Percentiles rank a stretch among this genome's conserved stretches.
These are phyloP conservation scores for Phoenix roebelenii DNA, from an alignment of 176 grass and related monocot genomes.

Conservation along the genomic window DNA sequence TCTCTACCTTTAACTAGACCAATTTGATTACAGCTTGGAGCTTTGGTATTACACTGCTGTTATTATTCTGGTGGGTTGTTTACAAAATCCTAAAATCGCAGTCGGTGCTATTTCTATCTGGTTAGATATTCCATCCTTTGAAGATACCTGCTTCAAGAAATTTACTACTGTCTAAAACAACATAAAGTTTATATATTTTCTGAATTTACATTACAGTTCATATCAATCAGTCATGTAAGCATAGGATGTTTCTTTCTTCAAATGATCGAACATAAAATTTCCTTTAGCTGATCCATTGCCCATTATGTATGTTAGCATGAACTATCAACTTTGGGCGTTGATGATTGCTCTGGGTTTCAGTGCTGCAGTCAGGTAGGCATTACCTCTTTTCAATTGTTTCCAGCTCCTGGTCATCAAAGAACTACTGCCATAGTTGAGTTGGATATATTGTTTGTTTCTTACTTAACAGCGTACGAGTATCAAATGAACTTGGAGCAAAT, in stretches of 20 bases:
- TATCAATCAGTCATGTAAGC: too few species aligned
- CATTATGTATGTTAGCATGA: constrained; percentile 35
- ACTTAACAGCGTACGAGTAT: constrained; percentile 47
- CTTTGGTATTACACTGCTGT: constrained; percentile 63
- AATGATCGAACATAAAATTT: too few species aligned
- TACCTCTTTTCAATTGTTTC: neutral
- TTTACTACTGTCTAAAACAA: too few species aligned
- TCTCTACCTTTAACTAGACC: neutral
- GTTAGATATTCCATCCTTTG: constrained; percentile 12
- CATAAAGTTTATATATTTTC: too few species aligned
- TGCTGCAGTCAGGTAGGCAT: constrained; percentile 48
- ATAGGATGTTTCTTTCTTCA: too few species aligned
- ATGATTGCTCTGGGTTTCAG: constrained; percentile 66
- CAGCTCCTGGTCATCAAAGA: too few species aligned
- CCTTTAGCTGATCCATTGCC: too few species aligned
- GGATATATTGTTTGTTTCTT: neutral
- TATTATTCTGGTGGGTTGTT: constrained; percentile 55
- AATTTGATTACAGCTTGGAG: constrained; percentile 39
- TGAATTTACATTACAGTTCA: too few species aligned
- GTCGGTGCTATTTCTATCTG: constrained; percentile 54
- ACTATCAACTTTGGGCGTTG: constrained; percentile 51
- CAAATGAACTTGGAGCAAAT: constrained; percentile 67
- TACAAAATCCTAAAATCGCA: constrained; percentile 50
- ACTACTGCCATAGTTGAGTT: too few species aligned
- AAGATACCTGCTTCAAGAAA: too few species aligned